Evolutionary conservation across 1,139 yeast genomes (phyloP), one percentile per base, ranked within the genome.

Genomic region (Debaryomyces fabryi): DNA sequence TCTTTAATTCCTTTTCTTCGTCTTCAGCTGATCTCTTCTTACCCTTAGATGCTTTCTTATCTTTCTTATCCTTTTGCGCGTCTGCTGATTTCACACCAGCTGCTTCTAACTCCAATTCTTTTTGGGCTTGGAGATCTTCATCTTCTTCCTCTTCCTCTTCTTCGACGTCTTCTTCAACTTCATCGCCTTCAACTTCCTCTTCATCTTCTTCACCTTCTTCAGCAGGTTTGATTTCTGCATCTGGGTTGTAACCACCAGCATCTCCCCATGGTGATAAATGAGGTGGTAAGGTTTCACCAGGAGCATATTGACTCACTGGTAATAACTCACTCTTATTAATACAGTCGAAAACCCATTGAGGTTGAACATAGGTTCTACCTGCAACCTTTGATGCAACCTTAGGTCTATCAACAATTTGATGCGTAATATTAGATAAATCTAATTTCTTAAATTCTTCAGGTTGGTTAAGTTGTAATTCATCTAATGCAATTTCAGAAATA

Each of bases 261-360:
- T 93, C 98, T 58, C 98, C 98, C 98, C 99, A 93, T 74, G 99
- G 99, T 48, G 96, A 88, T 64, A 95, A 79, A 70, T 93, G 99
- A 38, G 99, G 98, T 42, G 98, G 98, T 54, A 95, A 78, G 8
- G 91, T 76, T 71, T 93, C 98, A 49, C 99, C 99, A 3, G 97
- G 96, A 39, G 95, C 88, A 65, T 93, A 93, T 50, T 77, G 79
- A 49, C 86, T 85, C 23, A 88, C 97, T 34, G 93, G 81, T 49
- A 88, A 76, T 54, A 93, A 77, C 53, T 80, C 78, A 45, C 83
- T 81, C 71, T 87, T 86, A 73, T 93, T 93, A 57, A 95, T 76
- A 62, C 89, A 85, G 67, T 93, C 99, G 68, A 93, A 92, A 43
- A 93, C 77, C 99, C 99, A 95, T 76, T 93, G 99, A 30, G 99